Evolutionary conservation across 2,329 filamentous ascomycete genomes (phyloP).

Genomic region (Gyromitra esculenta): DNA sequence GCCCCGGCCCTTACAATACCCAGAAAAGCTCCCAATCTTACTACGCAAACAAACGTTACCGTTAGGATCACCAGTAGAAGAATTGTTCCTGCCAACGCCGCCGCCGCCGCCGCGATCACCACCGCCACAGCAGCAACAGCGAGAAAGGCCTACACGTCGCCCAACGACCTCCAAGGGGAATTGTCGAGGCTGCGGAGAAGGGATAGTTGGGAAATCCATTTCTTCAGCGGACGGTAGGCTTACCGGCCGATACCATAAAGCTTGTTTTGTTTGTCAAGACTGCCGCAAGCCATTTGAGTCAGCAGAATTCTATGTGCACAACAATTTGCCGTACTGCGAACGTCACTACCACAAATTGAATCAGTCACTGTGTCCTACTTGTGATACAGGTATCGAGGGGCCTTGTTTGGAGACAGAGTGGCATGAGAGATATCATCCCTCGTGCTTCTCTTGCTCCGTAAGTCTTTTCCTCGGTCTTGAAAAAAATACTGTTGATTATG

Average conservation of each 20-base stretch:
- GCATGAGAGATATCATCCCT: constrained; percentile 81
- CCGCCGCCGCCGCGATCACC: constrained; percentile 62
- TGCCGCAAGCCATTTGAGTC: constrained; percentile 84
- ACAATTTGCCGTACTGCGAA: constrained; percentile 88
- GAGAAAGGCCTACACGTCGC: constrained; percentile 46
- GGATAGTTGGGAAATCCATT: constrained; percentile 89
- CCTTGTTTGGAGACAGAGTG: constrained; percentile 87
- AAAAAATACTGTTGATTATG: not conserved
- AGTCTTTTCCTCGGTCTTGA: constrained; percentile 8
- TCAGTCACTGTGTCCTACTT: constrained; percentile 81
- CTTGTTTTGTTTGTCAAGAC: constrained; percentile 89
- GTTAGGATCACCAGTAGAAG: constrained; percentile 54
- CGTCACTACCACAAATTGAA: constrained; percentile 93
- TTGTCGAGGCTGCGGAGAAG: constrained; percentile 81
- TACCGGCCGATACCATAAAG: constrained; percentile 92
- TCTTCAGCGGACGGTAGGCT: constrained; percentile 92
- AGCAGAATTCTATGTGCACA: constrained; percentile 88
- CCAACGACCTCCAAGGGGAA: constrained; percentile 70
- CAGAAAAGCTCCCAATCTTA: constrained; percentile 15
- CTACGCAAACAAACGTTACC: constrained; percentile 23
- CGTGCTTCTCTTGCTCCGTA: constrained; percentile 81
- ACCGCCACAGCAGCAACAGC: not conserved
- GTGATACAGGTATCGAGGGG: constrained; percentile 87
- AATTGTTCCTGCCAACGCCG: constrained; percentile 58
- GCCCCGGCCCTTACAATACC: constrained; percentile 28